Evolutionary conservation across 495 filamentous ascomycete species (phyloP), one percentile per base, ranked within the genome.

Genomic region (Immersiella caudata): DNA sequence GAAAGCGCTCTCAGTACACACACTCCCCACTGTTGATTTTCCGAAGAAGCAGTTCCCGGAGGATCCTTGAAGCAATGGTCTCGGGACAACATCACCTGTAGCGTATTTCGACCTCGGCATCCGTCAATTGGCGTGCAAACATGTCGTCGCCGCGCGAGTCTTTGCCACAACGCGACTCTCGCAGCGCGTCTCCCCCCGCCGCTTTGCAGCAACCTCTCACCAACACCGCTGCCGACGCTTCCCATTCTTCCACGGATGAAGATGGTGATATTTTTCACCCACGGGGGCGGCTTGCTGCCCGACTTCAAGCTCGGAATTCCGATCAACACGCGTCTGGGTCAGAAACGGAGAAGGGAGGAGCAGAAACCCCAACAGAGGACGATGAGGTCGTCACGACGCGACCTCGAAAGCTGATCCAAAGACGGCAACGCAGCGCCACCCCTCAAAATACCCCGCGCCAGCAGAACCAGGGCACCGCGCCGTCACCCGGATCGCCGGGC

Each of bases 261-360:
- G 77, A 75, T 11, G 14, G 40, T 12, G 71, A 74, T 24, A 82
- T 87, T 64, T 67, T 89, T 22, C 81, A 83, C 24, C 91, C 91
- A 4, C 84, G 85, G 60, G 92, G 92, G 3, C 86, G 88, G 26
- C 82, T 95, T 69, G 92, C 92, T 63, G 83, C 88, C 18, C 82
- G 89, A 25, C 88, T 94, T 84, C 86, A 87, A 70, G 80, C 70
- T 27, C 64, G 70, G 16, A 73, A 60, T 2, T n/a, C 22, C 26
- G 33, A 59, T 56, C 63, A 70, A 24, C 49, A 74, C 11, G 69
- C 72, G 36, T 65, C 68, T 20, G 63, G 78, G 59, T 62, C 60
- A 1, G 56, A 68, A 68, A 24, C 71, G 67, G 71, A 54, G 66
- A 70, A 67, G 21, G 40, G 21, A 12, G 40, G 16, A 21, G 33